Percentiles rank a stretch among this genome's conserved stretches.
Conservation (phyloP, 2,329 filamentous ascomycete genomes). For the Westerdykella sp. region DNA sequence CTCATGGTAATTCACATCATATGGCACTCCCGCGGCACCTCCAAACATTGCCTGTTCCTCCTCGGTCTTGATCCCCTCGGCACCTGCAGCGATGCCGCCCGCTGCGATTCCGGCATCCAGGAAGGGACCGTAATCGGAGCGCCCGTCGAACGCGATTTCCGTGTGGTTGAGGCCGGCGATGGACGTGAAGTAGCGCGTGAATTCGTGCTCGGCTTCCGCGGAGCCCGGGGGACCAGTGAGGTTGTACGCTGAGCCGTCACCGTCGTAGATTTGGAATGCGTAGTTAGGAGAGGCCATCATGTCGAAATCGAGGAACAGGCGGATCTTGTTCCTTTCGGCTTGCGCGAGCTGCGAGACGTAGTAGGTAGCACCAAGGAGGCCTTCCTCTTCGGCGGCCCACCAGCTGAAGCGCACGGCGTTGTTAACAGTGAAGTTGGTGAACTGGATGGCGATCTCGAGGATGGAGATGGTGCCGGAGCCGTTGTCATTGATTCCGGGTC, state of each 20-base stretch:
- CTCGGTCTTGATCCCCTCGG: conserved; percentile 67
- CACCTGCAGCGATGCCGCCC: conserved; percentile 71
- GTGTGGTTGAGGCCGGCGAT: conserved; percentile 43
- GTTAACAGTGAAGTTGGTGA: conserved; percentile 66
- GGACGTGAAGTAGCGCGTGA: conserved; percentile 33
- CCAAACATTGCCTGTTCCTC: conserved; percentile 63
- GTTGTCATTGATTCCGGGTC: conserved; percentile 72
- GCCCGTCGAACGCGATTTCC: conserved; percentile 69
- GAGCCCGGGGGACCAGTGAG: conserved; percentile 56
- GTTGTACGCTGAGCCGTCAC: conserved; percentile 52
- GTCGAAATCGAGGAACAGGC: conserved; percentile 65
- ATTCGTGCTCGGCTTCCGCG: conserved; percentile 59
- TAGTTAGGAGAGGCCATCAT: conserved; percentile 64
- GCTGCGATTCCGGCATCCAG: conserved; percentile 66
- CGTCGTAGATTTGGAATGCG: conserved; percentile 51
- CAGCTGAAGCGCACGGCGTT: conserved; percentile 61
- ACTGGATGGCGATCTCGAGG: conserved; percentile 53
- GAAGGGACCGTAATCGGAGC: conserved; percentile 75
- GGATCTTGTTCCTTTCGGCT: conserved; percentile 52
- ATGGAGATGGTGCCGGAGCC: conserved; percentile 60
- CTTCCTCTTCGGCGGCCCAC: conserved; percentile 60
- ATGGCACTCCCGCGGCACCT: conserved; percentile 56
- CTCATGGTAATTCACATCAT: conserved; percentile 53
- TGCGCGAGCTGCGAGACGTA: conserved; percentile 49
- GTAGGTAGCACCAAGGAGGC: conserved; percentile 54